These are phyloP conservation scores for Claviceps lovelessii DNA, from an alignment of 2,329 filamentous ascomycete genomes.

Conservation along the genomic window DNA sequence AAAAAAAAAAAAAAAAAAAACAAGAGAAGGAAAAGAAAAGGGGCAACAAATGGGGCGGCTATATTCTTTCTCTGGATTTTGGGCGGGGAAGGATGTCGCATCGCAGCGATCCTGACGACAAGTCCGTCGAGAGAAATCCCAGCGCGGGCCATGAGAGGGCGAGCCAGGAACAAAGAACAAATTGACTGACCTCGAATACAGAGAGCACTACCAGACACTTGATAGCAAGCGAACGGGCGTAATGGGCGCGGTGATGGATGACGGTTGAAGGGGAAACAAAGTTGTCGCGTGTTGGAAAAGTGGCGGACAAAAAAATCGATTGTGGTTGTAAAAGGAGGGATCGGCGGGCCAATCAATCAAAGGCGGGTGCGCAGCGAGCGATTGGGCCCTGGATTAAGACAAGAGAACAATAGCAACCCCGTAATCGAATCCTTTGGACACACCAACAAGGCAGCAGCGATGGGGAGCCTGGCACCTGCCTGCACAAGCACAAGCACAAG, in stretches of 20 bases:
- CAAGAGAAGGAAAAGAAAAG: neutral
- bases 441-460: neutral
- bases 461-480: neutral
- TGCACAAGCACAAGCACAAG: neutral
- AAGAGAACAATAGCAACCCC: slow-evolving; percentile 3
- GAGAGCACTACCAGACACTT: neutral
- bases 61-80: neutral
- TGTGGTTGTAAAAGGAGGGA: slow-evolving; percentile 5
- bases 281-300: neutral
- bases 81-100: neutral
- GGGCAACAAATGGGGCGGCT: neutral
- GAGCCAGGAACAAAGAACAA: neutral
- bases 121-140: neutral
- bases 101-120: neutral
- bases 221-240: neutral
- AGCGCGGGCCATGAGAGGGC: neutral
- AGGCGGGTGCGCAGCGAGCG: neutral
- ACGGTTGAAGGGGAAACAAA: neutral
- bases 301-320: slow-evolving; percentile 4
- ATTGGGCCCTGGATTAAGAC: neutral
- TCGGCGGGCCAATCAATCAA: slow-evolving; percentile 4
- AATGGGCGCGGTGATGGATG: neutral
- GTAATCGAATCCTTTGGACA: neutral
- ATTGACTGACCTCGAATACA: slow-evolving; percentile 1
- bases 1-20: too few relatives aligned